phyloP scores from a whole-genome alignment of 1,139 yeast genomes.

The Pichia sp. region DNA sequence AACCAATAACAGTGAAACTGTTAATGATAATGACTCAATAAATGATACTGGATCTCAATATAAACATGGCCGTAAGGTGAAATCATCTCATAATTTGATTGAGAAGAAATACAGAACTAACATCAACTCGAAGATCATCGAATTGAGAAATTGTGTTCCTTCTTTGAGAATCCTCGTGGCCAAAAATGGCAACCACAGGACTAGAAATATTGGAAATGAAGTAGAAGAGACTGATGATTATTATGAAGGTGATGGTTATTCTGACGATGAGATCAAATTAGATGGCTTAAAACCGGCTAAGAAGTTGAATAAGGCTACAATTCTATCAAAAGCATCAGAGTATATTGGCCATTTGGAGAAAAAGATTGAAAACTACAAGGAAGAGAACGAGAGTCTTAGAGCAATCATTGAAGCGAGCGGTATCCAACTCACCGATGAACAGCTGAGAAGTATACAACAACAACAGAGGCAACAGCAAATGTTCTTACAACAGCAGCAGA shows the following conservation, averaged over 20 bases:
- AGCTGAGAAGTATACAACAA: conserved; percentile 3
- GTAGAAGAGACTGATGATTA: conserved; percentile 29
- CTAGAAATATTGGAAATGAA: conserved; percentile 19
- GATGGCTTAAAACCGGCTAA: conserved; percentile 60
- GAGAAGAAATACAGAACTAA: conserved; percentile 75
- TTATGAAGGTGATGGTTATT: conserved; percentile 35
- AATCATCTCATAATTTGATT: conserved; percentile 71
- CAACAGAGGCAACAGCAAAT: conserved; percentile 3
- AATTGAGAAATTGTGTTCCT: conserved; percentile 72
- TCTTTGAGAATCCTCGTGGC: conserved; percentile 40
- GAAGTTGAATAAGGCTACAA: conserved; percentile 54
- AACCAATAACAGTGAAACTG: too few species aligned
- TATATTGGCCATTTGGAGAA: conserved; percentile 38
- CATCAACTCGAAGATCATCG: conserved; percentile 64
- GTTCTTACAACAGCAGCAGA: conserved; percentile 8
- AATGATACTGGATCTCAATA: neutral
- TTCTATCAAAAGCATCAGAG: conserved; percentile 56
- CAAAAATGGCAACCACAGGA: conserved; percentile 27
- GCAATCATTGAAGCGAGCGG: conserved; percentile 13
- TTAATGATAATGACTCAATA: too few species aligned
- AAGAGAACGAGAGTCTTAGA: conserved; percentile 38
- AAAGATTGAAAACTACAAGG: conserved; percentile 37
- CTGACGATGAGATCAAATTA: conserved; percentile 35
- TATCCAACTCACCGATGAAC: conserved; percentile 3
- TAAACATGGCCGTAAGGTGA: conserved; percentile 31